Base-by-base conservation (phyloP, 208 protist species). In the Trypanosoma scelopori region DNA sequence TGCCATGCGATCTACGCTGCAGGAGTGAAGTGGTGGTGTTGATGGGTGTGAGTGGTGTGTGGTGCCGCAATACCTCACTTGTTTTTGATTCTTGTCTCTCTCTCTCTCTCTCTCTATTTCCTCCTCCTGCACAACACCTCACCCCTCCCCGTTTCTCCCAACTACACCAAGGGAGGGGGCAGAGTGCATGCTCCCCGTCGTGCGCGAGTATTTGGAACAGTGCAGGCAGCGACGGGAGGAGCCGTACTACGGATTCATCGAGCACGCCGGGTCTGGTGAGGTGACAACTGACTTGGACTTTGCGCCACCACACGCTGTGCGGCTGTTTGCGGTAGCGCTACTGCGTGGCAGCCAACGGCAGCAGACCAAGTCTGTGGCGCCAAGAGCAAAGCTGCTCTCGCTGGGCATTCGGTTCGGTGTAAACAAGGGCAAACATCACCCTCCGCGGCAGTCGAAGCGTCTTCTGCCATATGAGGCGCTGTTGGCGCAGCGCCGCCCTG, bases 131-230 rank as follows among this genome's bases (percentile, higher is more conserved):
- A 20, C 48, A n/a, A 52, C 12, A 9, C n/a, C n/a, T n/a, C n/a
- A n/a, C n/a, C n/a, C n/a, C n/a, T 46, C 49, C 35, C 22, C 18
- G 16, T 50, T 59, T 46, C 15, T 4, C 28, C 28, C 28, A 35
- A 23, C 47, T 49, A 47, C 16, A 59, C 2, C n/a, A 47, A 32
- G 18, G 16, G 18, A 35, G 15, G 48, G 0, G 22, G 18, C 2
- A 5, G 11, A 28, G n/a, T 63, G 13, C 13, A 88, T 91, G 85
- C 61, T 64, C 1, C 52, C 56, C 16, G 47, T 87, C 5, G 51
- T 84, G 45, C 60, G 74, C 23, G 78, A 76, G 28, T 92, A 92
- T 63, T 70, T 87, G 37, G 53, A 64, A 28, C 74, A 85, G 58
- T 92, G 82, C 65, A 55, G 75, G 48, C 63, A 69, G 35, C 80